Percentiles rank a stretch among this genome's conserved stretches.
These are phyloP conservation scores for Acer negundo DNA, from an alignment of 345 rosid genomes.

Conservation along the genomic window DNA sequence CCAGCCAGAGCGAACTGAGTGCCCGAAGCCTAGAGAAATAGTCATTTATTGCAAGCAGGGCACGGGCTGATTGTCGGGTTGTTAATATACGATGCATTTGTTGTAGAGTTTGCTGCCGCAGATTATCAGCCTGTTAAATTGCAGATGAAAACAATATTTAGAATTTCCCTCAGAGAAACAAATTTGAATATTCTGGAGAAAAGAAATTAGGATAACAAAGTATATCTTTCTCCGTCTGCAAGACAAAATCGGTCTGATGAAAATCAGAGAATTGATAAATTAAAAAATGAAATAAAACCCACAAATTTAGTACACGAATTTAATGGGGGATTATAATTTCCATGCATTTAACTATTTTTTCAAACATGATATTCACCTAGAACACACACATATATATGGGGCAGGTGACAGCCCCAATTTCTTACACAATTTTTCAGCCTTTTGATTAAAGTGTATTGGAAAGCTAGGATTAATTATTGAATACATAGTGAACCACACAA, in stretches of 20 bases:
- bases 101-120: conserved; percentile 71
- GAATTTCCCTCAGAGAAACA: not conserved
- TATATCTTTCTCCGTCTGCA: not conserved
- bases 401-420: too few species aligned
- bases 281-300: not conserved
- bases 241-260: not conserved
- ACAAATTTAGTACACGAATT: not conserved
- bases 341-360: not conserved
- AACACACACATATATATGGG: too few species aligned
- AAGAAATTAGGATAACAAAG: not conserved
- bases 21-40: conserved; percentile 75
- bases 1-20: conserved; percentile 79
- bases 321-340: not conserved
- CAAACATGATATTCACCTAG: not conserved
- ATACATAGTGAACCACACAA: too few species aligned
- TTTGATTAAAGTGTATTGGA: too few species aligned
- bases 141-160: not conserved
- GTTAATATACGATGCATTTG: conserved; percentile 76
- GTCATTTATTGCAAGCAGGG: conserved; percentile 68
- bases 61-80: conserved; percentile 78
- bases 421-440: too few species aligned
- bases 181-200: not conserved
- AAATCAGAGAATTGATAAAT: not conserved
- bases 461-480: too few species aligned
- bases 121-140: conserved; percentile 59